phyloP scores from a whole-genome alignment of 805 yeast genomes.

The Saccharomycopsis sp. region DNA sequence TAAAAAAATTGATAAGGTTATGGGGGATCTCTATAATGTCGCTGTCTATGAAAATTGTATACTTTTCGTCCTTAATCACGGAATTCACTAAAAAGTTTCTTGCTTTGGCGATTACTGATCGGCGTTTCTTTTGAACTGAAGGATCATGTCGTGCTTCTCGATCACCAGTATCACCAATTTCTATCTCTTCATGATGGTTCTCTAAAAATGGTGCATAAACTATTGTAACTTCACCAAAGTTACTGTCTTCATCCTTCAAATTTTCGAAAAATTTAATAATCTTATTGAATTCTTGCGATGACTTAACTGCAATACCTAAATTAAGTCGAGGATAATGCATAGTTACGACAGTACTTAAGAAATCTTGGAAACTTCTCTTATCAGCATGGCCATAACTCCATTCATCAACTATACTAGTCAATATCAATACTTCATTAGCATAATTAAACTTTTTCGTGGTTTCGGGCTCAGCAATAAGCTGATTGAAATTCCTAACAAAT shows the following conservation, averaged over 20 bases:
- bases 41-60: conserved; percentile 29
- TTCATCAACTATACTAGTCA: conserved; percentile 12
- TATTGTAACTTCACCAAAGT: conserved; percentile 26
- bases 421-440: conserved; percentile 4
- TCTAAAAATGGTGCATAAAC: conserved; percentile 33
- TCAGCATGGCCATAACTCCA: conserved; percentile 11
- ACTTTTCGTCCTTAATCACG: conserved; percentile 25
- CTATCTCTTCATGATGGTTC: conserved; percentile 20
- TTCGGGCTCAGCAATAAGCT: too few relatives aligned
- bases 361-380: conserved; percentile 8
- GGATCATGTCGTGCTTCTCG: conserved; percentile 22
- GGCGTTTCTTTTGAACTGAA: conserved; percentile 23
- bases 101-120: conserved; percentile 24
- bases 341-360: conserved; percentile 6
- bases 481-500: not conserved
- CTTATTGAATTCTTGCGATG: conserved; percentile 3
- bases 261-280: not conserved
- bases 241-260: not conserved
- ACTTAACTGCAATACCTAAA: conserved; percentile 13
- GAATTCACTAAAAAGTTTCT: conserved; percentile 25
- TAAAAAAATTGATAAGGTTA: conserved; percentile 25
- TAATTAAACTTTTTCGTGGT: not conserved
- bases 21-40: conserved; percentile 26
- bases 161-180: too few relatives aligned
- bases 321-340: conserved; percentile 7